Evolutionary conservation across 2,329 filamentous ascomycete genomes (phyloP), one percentile per base, ranked within the genome.

Genomic region (Ophiosphaerella narmari): DNA sequence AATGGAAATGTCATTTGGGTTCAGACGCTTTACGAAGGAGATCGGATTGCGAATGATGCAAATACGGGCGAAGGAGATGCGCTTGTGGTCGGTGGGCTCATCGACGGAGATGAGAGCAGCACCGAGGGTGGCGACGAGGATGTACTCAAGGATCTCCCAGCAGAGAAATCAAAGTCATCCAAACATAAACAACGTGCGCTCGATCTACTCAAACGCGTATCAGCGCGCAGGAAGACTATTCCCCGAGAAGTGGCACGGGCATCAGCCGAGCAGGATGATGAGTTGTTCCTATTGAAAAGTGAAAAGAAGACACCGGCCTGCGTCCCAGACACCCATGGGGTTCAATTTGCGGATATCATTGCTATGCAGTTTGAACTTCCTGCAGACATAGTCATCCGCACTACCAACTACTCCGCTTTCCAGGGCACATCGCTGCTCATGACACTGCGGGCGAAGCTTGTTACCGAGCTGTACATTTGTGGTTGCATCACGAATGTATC

Each of bases 361-460:
- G 71, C 78, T 34, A 68, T 75, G 29, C 74, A 80, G 37, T 79
- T 86, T 39, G 75, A 82, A 45, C 49, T 55, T 0, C 62, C 73
- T n/a, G 68, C 75, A 24, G 85, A 87, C 63, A 75, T 78, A 8
- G 67, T 84, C 16, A 72, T 85, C 39, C 75, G 80, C 45, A 97
- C 96, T 72, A 85, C 85, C 5, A 84, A 90, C 60, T 97, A 97
- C 73, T 97, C 94, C 4, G 92, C 92, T 12, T 92, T 97, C 67
- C 83, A 86, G 45, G 85, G 84, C 7, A 90, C 87, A 0, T 82
- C 83, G 41, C 79, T 97, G 13, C 80, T 97, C 7, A 80, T 88
- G 42, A 80, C 85, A n/a, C 76, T 97, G 39, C 85, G 92, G n/a
- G 86, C 86, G n/a, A 89, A 86, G 56, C 86, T 97, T 59, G 85